Base-by-base conservation (phyloP, 805 yeast species). In the Pichia rugopelliculosa region DNA sequence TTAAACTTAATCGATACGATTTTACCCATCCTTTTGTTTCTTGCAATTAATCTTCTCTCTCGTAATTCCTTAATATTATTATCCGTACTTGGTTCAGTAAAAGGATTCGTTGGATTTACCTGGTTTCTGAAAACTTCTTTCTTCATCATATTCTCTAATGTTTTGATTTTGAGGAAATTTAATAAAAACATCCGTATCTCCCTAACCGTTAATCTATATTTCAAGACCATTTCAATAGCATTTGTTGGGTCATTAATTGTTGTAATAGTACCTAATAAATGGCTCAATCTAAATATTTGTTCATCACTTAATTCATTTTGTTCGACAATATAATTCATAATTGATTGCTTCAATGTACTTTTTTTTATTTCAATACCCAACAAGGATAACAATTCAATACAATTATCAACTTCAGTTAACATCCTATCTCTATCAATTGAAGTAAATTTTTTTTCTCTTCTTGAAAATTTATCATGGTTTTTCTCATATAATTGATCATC, bases 381-480 rank as follows among this genome's bases (percentile, higher is more conserved):
- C 47, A 67, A 61, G 24, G 65, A 59, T 43, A 79, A 65, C 53
- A 72, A 74, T 12, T 74, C 73, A 26, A 68, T 61, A 33, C 79
- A 69, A 20, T 71, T 73, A 45, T 82, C 87, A 26, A 79, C 76
- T 56, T 84, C 91, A 9, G 68, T 60, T 42, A 74, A 65, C 39
- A 80, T 68, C 47, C 74, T 71, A 42, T 71, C 75, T 23, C 76
- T 67, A 53, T 84, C 90, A 2, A 74, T 66, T 33, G 69, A 69
- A 25, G 71, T 65, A 76, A 82, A 79, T 41, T 77, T 71, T 49
- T 73, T 74, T 61, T 86, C 95, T 45, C 80, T 82, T 47, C 76
- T 76, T 52, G 75, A 77, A 79, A 83, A 77, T 36, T 75, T 70
- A 38, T 72, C 71, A 62, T 84, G 90, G 55, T 72, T 76, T 13